Base-by-base conservation (phyloP, 805 yeast genomes). In the Cyberlindnera subsufficiens region DNA sequence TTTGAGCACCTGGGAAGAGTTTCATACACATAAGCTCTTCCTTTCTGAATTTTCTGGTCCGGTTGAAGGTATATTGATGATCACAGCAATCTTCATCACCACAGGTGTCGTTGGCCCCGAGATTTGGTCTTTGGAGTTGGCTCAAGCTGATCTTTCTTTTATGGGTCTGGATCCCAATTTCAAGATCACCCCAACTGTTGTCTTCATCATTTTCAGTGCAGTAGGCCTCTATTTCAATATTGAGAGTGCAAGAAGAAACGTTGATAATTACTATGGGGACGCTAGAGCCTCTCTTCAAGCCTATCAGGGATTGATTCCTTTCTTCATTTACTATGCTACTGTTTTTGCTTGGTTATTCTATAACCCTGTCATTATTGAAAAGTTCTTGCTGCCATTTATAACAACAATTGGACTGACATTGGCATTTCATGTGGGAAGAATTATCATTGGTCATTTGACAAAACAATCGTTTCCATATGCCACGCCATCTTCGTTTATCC, bases 1-100 rank as follows among this genome's bases (percentile, higher is more conserved):
- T 60, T 60, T 86, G 39, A 82, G 95, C 32, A 90, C 97, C 1
- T 90, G 97, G 97, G 98, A 90, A 65, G 96, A 89, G 60, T 90
- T 78, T 61, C 91, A 89, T 59, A 90, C 97, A 1, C 95, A 88
- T 54, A 80, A 79, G 37, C 68, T 90, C 39, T 90, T 73, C 61
- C 68, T 90, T 41, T 79, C 91, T 30, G 80, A 74, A 48, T 80
- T 87, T 54, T 84, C 95, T 13, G 98, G 98, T 0, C 98, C 98
- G 0, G 97, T 91, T 4, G 98, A 90, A 64, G 98, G 98, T 3
- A 86, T 90, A 25, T 59, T 88, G 50, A 70, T 82, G 65, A 68
- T 87, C 40, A 63, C 76, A 18, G 60, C 54, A 0, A 64, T 82
- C 15, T 87, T 77, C 56, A 42, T 77, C 4, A 35, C 75, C 18